Conservation (phyloP, 345 rosid species). For the Eucalyptus guilfoylei region DNA sequence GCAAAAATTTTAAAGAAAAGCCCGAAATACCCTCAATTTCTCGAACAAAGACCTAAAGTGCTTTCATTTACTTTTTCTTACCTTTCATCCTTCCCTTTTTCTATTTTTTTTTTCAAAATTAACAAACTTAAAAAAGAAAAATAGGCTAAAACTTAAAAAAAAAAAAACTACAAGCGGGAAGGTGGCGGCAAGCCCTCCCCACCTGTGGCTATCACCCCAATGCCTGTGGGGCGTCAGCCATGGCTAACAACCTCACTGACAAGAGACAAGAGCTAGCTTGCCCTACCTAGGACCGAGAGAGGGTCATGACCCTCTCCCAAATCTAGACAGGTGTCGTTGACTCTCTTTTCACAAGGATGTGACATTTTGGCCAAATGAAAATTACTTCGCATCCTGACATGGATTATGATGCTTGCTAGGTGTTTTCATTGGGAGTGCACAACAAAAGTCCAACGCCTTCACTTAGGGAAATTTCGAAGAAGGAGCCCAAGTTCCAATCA, state of each 20-base stretch:
- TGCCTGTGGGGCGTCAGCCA: fast-evolving
- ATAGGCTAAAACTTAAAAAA: no score
- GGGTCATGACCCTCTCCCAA: no score
- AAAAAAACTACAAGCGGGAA: fast-evolving
- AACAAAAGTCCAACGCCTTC: fast-evolving
- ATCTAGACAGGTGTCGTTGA: fast-evolving
- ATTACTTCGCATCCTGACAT: fast-evolving
- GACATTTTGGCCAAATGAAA: no score
- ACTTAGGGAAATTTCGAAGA: no score
- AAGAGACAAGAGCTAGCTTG: fast-evolving
- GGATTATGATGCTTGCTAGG: no score
- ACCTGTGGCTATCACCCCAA: fast-evolving
- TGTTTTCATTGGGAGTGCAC: no score
- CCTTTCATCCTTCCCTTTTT: no score
- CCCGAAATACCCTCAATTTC: no score
- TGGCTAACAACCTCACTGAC: fast-evolving
- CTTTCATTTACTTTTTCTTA: fast-evolving
- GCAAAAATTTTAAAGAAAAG: fast-evolving
- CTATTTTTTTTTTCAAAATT: no score
- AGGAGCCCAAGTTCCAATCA: fast-evolving
- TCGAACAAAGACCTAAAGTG: fast-evolving
- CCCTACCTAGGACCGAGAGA: fast-evolving
- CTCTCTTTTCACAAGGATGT: no score
- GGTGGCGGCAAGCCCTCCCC: fast-evolving
- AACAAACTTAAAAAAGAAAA: no score